Evolutionary conservation across 2,329 filamentous ascomycete genomes (phyloP).

Genomic region (Neodidymelliopsis sp.): DNA sequence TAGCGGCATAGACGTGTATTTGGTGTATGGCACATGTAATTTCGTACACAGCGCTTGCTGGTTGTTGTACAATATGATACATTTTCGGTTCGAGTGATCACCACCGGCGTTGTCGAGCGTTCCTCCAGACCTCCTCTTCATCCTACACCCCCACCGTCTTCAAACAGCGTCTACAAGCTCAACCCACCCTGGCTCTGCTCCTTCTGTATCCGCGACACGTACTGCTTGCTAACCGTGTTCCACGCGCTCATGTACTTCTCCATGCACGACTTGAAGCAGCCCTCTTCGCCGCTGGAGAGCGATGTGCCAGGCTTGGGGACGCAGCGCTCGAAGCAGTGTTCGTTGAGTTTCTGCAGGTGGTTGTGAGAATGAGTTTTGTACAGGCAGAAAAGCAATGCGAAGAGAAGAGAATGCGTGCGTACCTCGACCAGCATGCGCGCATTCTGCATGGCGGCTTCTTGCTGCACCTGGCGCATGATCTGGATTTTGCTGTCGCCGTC

Average conservation of each 20-base stretch:
- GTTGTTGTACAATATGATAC: conserved; percentile 38
- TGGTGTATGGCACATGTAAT: conserved; percentile 11
- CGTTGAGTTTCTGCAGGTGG: conserved; percentile 59
- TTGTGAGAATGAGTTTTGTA: background rate
- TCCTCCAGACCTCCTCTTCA: background rate
- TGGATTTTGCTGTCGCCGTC: conserved; percentile 47
- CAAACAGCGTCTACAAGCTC: conserved; percentile 12
- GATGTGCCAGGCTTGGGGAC: conserved; percentile 60
- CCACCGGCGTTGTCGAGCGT: no score
- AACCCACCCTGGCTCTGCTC: conserved; percentile 27
- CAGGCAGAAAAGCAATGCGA: background rate
- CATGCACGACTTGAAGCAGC: conserved; percentile 61
- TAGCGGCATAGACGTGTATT: conserved; percentile 3
- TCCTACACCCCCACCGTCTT: background rate
- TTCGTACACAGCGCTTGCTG: conserved; percentile 11
- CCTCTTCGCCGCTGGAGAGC: conserved; percentile 58
- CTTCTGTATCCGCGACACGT: conserved; percentile 58
- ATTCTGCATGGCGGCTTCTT: conserved; percentile 61
- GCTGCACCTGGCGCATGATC: conserved; percentile 61
- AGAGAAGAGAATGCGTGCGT: background rate
- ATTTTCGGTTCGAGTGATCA: no score
- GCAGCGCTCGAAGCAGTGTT: conserved; percentile 65
- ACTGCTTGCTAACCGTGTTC: conserved; percentile 60
- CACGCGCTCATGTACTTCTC: conserved; percentile 64
- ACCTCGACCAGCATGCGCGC: conserved; percentile 60